phyloP scores from a whole-genome alignment of 2,329 filamentous ascomycete species.

The Ilyonectria robusta region DNA sequence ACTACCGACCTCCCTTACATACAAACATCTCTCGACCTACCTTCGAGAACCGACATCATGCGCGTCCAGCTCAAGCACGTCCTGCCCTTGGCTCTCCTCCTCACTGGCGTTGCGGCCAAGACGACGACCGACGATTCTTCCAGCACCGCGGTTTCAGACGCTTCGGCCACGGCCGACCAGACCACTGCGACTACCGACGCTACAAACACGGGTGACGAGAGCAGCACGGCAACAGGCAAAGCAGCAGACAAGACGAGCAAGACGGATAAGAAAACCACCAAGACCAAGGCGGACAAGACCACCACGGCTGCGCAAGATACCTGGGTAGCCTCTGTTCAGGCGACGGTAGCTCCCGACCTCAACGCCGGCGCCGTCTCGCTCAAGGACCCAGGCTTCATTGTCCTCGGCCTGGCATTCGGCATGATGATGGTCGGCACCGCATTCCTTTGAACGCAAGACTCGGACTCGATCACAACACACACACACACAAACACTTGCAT shows the following conservation, averaged over 20 bases:
- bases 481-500: background rate
- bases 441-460: conserved; percentile 29
- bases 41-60: conserved; percentile 37
- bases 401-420: conserved; percentile 43
- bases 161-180: conserved; percentile 37
- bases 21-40: background rate
- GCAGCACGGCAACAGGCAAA: conserved; percentile 16
- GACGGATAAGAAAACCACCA: conserved; percentile 23
- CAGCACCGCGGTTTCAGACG: conserved; percentile 31
- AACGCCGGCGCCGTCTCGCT: conserved; percentile 37
- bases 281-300: conserved; percentile 23
- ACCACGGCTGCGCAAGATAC: conserved; percentile 28
- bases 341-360: conserved; percentile 43
- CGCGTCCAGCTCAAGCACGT: conserved; percentile 46
- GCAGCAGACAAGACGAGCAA: conserved; percentile 18
- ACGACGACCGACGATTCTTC: conserved; percentile 24
- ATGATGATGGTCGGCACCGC: conserved; percentile 45
- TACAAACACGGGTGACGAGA: conserved; percentile 35
- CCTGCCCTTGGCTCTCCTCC: conserved; percentile 43
- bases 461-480: background rate
- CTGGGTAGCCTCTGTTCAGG: conserved; percentile 38
- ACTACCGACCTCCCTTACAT: background rate
- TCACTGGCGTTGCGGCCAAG: conserved; percentile 42
- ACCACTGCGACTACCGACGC: conserved; percentile 33
- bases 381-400: conserved; percentile 40